Evolutionary conservation across 1,139 yeast genomes (phyloP).

Genomic region (Scheffersomyces quercinus): DNA sequence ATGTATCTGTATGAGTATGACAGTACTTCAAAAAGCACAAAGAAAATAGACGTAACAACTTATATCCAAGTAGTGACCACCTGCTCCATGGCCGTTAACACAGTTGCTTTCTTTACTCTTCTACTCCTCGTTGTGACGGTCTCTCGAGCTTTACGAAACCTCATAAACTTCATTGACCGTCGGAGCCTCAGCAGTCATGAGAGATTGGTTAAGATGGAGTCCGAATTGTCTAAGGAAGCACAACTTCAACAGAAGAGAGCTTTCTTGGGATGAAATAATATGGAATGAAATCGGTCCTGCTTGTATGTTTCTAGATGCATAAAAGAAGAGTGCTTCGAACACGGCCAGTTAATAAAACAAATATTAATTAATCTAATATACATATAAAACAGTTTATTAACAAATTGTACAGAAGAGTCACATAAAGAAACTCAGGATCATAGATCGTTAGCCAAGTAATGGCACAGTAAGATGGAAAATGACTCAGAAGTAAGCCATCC

Average conservation of each 20-base stretch:
- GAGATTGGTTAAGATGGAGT: background rate
- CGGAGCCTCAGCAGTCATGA: conserved; percentile 2
- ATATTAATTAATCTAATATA: background rate
- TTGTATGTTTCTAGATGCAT: background rate
- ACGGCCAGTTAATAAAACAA: background rate
- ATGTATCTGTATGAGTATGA: conserved; percentile 32
- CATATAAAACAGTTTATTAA: background rate
- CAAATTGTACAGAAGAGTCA: no score
- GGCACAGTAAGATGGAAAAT: background rate
- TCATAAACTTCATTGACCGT: conserved; percentile 22
- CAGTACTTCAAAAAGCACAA: conserved; percentile 8
- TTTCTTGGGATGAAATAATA: conserved; percentile 1
- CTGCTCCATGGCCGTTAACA: conserved; percentile 9
- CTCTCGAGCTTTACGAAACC: conserved; percentile 15
- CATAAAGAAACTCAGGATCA: no score
- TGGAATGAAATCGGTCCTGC: no score
- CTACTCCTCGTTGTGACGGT: conserved; percentile 7
- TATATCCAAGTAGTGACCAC: conserved; percentile 19
- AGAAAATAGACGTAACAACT: conserved; percentile 27
- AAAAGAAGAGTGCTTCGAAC: background rate
- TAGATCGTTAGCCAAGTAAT: no score
- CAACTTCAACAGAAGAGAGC: conserved; percentile 3
- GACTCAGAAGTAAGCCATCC: conserved; percentile 87
- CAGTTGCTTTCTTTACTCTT: conserved; percentile 9
- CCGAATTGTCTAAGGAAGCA: conserved; percentile 2